Conservation (phyloP, 83 land plant species). For the Picea abies region DNA sequence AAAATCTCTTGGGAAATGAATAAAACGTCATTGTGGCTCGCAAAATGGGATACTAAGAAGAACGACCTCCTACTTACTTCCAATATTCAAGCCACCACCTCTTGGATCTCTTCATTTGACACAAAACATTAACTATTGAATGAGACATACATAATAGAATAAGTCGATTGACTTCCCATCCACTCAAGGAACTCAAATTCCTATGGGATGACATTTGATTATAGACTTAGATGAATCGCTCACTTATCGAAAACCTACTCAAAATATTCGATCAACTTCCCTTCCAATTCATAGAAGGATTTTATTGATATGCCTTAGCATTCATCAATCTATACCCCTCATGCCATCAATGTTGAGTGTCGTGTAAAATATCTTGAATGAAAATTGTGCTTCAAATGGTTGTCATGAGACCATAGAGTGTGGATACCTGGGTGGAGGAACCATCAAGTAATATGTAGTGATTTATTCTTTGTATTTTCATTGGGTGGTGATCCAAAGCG, state of each 20-base stretch:
- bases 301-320: slow-evolving; percentile 15
- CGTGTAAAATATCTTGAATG: not conserved
- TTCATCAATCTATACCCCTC: slow-evolving; percentile 12
- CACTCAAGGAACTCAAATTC: not conserved
- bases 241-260: not conserved
- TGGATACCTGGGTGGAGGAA: not conserved
- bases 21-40: not conserved
- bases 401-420: not conserved
- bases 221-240: not conserved
- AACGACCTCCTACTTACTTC: not conserved
- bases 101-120: not conserved
- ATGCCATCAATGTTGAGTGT: not conserved
- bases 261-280: slow-evolving; percentile 1
- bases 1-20: slow-evolving; percentile 20
- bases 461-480: not conserved
- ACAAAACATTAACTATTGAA: slow-evolving; percentile 6
- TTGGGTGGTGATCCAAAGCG: not conserved
- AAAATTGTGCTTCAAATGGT: not conserved
- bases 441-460: not conserved
- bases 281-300: slow-evolving; percentile 20
- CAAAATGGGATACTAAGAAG: slow-evolving; percentile 2
- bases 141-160: slow-evolving; percentile 16
- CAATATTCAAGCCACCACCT: not conserved
- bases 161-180: not conserved
- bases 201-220: not conserved